phyloP scores from a whole-genome alignment of 2,329 filamentous ascomycete genomes.

The Fusarium pseudograminearum region DNA sequence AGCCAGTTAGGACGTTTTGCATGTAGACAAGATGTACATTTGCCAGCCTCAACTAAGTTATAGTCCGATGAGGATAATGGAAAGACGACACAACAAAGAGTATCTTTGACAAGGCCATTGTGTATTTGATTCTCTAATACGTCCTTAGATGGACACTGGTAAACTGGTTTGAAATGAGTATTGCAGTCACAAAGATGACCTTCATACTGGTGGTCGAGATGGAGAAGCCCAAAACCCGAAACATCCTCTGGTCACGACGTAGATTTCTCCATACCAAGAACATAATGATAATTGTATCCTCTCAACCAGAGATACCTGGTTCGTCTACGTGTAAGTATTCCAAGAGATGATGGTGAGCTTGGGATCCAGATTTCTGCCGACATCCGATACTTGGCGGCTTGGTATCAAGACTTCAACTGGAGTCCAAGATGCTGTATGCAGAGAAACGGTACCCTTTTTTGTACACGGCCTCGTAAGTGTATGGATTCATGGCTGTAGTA shows the following conservation, averaged over 20 bases:
- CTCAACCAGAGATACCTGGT: slow-evolving; percentile 11
- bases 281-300: slow-evolving; percentile 47
- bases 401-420: slow-evolving; percentile 12
- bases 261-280: slow-evolving; percentile 6
- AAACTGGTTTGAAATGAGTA: slow-evolving; percentile 49
- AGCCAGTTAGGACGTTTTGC: slow-evolving; percentile 51
- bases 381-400: slow-evolving; percentile 32
- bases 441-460: slow-evolving; percentile 16
- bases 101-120: slow-evolving; percentile 51
- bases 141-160: slow-evolving; percentile 44
- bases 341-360: slow-evolving; percentile 48
- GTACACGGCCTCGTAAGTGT: neutral
- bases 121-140: slow-evolving; percentile 50
- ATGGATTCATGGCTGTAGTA: neutral
- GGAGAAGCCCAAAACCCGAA: slow-evolving; percentile 38
- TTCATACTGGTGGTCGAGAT: slow-evolving; percentile 40
- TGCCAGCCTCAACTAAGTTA: slow-evolving; percentile 47
- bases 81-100: slow-evolving; percentile 53
- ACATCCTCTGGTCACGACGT: slow-evolving; percentile 26
- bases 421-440: slow-evolving; percentile 16
- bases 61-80: slow-evolving; percentile 9
- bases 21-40: slow-evolving; percentile 54
- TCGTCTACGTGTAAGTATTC: slow-evolving; percentile 48
- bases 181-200: slow-evolving; percentile 45
- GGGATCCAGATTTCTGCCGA: slow-evolving; percentile 35